Evolutionary conservation across 2,329 filamentous ascomycete genomes (phyloP).

Genomic region (Fusarium sp.): DNA sequence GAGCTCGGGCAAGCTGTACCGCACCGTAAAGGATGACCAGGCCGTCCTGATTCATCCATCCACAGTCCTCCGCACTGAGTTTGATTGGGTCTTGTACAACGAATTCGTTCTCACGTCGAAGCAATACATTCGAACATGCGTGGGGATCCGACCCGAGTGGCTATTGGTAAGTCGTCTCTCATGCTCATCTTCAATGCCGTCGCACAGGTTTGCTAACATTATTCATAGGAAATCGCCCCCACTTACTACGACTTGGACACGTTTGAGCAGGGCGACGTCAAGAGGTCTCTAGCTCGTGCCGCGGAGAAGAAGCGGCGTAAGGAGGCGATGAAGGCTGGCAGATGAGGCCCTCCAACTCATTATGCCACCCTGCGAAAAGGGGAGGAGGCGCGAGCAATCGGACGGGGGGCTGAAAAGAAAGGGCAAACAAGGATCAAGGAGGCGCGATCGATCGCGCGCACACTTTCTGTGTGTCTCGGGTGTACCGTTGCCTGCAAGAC

Average conservation of each 20-base stretch:
- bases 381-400: not conserved
- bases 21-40: constrained; percentile 96
- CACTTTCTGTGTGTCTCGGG: constrained; percentile 14
- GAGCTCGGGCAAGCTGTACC: constrained; percentile 85
- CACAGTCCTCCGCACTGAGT: constrained; percentile 85
- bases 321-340: constrained; percentile 62
- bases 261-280: constrained; percentile 88
- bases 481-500: constrained; percentile 22
- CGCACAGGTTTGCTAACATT: constrained; percentile 24
- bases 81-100: constrained; percentile 97
- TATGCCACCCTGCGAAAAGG: constrained; percentile 22
- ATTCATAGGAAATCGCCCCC: constrained; percentile 82
- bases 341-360: constrained; percentile 43
- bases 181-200: not conserved
- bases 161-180: constrained; percentile 69
- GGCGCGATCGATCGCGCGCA: constrained; percentile 19
- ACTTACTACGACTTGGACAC: constrained; percentile 86
- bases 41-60: constrained; percentile 91
- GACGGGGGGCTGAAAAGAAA: not conserved
- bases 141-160: constrained; percentile 92
- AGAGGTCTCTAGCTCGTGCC: constrained; percentile 67
- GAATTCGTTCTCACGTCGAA: constrained; percentile 98
- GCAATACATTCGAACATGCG: constrained; percentile 96
- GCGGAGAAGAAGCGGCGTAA: constrained; percentile 67
- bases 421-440: constrained; percentile 10